Base-by-base conservation (phyloP, 805 yeast species). In the Schwanniomyces yamadae region DNA sequence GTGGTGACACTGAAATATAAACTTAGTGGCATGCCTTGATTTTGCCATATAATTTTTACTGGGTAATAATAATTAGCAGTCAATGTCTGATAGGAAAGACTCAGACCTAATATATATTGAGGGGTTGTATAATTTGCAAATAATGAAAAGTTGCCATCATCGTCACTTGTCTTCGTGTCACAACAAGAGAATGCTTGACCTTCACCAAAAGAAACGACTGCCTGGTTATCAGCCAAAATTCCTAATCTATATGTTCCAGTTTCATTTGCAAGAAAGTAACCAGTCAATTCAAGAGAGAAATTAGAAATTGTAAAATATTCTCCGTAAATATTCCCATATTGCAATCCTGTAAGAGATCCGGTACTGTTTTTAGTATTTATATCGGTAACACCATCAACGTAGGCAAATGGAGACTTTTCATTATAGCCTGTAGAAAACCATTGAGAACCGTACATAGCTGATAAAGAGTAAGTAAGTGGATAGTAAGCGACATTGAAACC, bases 141-240 rank as follows among this genome's bases (percentile, higher is more conserved):
- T 12, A 25, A 23, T 4, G 30, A 12, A 16, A 20, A 36, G 6
- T 25, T 25, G 6, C 36, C 34, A 23, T 13, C 33, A 22, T 19
- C 21, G 7, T 14, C 4, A 5, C 10, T 11, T 8, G 21, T 9
- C 6, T 13, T 10, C 5, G 18, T 28, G 19, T 44, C 41, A 47
- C 69, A 57, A 46, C 75, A 69, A 22, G 53, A 54, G 17, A 66
- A 54, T 7, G 61, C 60, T 36, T 47, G 52, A 10, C 54, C 54
- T 25, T 42, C 28, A 30, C 63, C 63, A 34, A 55, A 41, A 31
- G 48, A 49, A 30, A 66, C 59, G 46, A 55, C 56, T 12, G 48
- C 59, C 14, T 50, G 43, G 45, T 62, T 66, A 49, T 61, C 68
- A 18, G 52, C 50, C 5, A 29, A 23, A 14, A 59, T 38, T 11